These are phyloP conservation scores for Neopestalotiopsis sp. DNA, from an alignment of 2,329 filamentous ascomycete genomes.

Conservation along the genomic window DNA sequence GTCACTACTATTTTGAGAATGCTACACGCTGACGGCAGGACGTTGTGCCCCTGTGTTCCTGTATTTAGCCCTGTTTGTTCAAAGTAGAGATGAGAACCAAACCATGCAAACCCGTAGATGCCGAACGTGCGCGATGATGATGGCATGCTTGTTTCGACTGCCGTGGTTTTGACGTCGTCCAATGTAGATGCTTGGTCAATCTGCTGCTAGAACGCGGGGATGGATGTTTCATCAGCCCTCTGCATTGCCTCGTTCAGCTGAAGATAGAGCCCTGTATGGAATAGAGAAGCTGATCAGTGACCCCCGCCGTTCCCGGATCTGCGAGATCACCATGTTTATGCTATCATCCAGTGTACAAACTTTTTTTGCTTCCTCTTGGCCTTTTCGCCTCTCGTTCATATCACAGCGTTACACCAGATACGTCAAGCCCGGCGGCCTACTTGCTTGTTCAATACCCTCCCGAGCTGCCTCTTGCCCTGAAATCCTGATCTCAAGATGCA, in stretches of 20 bases:
- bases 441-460: not conserved
- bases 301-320: constrained; percentile 28
- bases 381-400: not conserved
- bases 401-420: not conserved
- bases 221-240: constrained; percentile 7
- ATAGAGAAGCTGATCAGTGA: constrained; percentile 2
- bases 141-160: constrained; percentile 5
- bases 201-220: not conserved
- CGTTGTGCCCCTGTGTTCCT: not conserved
- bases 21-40: not conserved
- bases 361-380: not conserved
- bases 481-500: not conserved
- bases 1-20: not conserved
- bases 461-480: not conserved
- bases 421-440: not conserved
- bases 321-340: constrained; percentile 33
- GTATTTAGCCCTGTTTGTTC: not conserved
- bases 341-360: constrained; percentile 27
- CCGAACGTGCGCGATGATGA: not conserved
- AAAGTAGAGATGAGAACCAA: too few species aligned
- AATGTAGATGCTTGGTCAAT: not conserved
- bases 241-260: constrained; percentile 2
- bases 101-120: not conserved
- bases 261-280: constrained; percentile 4
- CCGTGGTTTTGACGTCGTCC: not conserved